Conservation (phyloP, 768 basidiomycete genomes). For the Obba rivulosa region DNA sequence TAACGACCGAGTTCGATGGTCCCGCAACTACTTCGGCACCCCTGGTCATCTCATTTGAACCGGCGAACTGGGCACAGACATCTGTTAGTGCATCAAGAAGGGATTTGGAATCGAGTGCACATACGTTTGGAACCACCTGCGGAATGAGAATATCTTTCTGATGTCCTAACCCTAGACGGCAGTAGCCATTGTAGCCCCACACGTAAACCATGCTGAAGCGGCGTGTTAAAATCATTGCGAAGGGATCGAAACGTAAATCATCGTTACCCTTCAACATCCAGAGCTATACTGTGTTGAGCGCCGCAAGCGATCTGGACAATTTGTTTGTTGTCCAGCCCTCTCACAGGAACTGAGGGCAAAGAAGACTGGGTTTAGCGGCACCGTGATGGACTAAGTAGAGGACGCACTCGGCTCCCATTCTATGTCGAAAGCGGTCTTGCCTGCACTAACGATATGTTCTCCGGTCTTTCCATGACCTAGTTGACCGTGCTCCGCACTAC, state of each 20-base stretch:
- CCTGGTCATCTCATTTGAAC: constrained; percentile 57
- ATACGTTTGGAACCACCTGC: constrained; percentile 75
- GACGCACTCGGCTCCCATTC: constrained; percentile 61
- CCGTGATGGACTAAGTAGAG: neutral
- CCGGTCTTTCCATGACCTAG: constrained; percentile 90
- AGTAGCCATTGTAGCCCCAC: constrained; percentile 91
- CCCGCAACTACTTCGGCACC: constrained; percentile 69
- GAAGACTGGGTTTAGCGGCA: neutral
- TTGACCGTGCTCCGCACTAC: constrained; percentile 90
- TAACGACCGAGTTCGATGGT: constrained; percentile 75
- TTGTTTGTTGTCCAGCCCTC: constrained; percentile 68
- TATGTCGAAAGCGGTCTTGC: constrained; percentile 79
- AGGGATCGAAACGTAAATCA: neutral
- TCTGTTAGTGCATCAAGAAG: neutral
- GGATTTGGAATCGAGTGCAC: constrained; percentile 3
- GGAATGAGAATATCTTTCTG: constrained; percentile 80
- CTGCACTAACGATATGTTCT: constrained; percentile 84
- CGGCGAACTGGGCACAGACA: constrained; percentile 52
- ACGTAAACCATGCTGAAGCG: constrained; percentile 63
- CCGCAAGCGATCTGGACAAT: constrained; percentile 83
- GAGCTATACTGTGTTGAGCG: constrained; percentile 79
- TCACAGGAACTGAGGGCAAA: constrained; percentile 56
- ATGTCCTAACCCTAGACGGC: constrained; percentile 82
- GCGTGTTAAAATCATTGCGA: neutral
- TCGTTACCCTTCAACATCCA: constrained; percentile 69